These are phyloP conservation scores for Hypomyces perniciosus DNA, from an alignment of 2,329 filamentous ascomycete species.

Conservation along the genomic window DNA sequence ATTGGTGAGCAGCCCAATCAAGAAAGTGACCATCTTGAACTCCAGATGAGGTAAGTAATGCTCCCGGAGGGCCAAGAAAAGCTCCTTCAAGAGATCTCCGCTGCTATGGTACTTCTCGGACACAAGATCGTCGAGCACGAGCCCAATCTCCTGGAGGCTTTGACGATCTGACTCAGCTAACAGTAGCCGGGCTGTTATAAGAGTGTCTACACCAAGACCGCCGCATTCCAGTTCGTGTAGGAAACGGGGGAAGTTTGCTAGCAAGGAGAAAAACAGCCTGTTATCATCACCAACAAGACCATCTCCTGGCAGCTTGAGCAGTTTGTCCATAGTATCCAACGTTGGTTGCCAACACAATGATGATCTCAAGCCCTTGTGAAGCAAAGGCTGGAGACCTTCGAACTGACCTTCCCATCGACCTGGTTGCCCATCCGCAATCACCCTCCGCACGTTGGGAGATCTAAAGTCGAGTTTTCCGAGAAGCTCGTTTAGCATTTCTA, in stretches of 20 bases:
- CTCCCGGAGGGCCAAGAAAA: slow-evolving; percentile 67
- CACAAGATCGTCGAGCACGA: slow-evolving; percentile 65
- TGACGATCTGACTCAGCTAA: slow-evolving; percentile 68
- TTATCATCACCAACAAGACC: slow-evolving; percentile 75
- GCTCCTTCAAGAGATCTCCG: slow-evolving; percentile 69
- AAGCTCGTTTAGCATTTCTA: slow-evolving; percentile 86
- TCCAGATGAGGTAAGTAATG: slow-evolving; percentile 79
- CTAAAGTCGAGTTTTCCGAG: slow-evolving; percentile 77
- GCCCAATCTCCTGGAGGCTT: slow-evolving; percentile 59
- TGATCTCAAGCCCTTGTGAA: slow-evolving; percentile 90
- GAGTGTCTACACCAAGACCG: slow-evolving; percentile 47
- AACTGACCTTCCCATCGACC: slow-evolving; percentile 84
- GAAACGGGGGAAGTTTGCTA: slow-evolving; percentile 88
- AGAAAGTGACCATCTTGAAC: slow-evolving; percentile 77
- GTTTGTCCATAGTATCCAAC: slow-evolving; percentile 67
- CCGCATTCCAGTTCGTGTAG: slow-evolving; percentile 69
- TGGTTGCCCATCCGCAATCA: slow-evolving; percentile 73
- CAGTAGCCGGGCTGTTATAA: slow-evolving; percentile 63
- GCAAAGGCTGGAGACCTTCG: slow-evolving; percentile 74
- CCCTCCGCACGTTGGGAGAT: slow-evolving; percentile 59
- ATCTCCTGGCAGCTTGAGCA: slow-evolving; percentile 74
- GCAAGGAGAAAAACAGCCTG: slow-evolving; percentile 74
- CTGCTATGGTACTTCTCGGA: slow-evolving; percentile 59
- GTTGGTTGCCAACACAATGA: slow-evolving; percentile 75
- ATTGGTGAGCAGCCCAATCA: slow-evolving; percentile 89